Evolutionary conservation across 2,329 filamentous ascomycete genomes (phyloP).

Genomic region (Raffaelea arxii): DNA sequence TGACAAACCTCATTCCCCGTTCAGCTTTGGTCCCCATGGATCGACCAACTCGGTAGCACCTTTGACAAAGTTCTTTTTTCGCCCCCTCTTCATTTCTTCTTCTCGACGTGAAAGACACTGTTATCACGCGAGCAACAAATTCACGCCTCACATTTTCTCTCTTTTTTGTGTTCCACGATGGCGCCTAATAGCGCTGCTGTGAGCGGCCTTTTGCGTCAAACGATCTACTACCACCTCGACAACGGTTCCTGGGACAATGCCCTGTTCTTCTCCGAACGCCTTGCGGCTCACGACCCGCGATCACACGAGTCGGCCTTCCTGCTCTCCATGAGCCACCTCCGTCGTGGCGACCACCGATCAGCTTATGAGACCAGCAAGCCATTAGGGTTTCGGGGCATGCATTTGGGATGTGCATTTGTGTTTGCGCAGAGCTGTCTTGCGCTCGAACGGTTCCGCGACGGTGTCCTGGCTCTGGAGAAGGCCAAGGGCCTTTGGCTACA

Average conservation of each 20-base stretch:
- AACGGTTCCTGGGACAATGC: constrained; percentile 84
- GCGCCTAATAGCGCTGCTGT: constrained; percentile 41
- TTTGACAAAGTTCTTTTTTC: background rate
- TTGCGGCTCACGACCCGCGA: constrained; percentile 74
- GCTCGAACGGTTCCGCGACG: constrained; percentile 70
- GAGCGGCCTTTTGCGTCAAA: constrained; percentile 45
- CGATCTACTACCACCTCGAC: constrained; percentile 67
- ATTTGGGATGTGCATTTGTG: constrained; percentile 82
- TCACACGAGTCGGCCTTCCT: constrained; percentile 75
- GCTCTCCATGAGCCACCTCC: constrained; percentile 74
- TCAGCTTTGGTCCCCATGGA: background rate
- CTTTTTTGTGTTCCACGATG: constrained; percentile 27
- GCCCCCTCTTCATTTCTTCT: background rate
- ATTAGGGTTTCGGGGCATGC: constrained; percentile 57
- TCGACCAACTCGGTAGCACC: background rate
- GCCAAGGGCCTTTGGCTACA: constrained; percentile 65
- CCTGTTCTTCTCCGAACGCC: constrained; percentile 82
- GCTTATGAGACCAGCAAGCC: constrained; percentile 76
- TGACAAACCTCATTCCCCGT: background rate
- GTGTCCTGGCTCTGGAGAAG: constrained; percentile 75
- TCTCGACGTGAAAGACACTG: background rate
- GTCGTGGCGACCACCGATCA: constrained; percentile 71
- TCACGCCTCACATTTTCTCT: background rate
- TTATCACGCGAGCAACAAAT: too few species aligned
- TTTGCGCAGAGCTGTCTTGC: constrained; percentile 83